Evolutionary conservation across 345 rosid genomes (phyloP).

Genomic region (Populus simonii): DNA sequence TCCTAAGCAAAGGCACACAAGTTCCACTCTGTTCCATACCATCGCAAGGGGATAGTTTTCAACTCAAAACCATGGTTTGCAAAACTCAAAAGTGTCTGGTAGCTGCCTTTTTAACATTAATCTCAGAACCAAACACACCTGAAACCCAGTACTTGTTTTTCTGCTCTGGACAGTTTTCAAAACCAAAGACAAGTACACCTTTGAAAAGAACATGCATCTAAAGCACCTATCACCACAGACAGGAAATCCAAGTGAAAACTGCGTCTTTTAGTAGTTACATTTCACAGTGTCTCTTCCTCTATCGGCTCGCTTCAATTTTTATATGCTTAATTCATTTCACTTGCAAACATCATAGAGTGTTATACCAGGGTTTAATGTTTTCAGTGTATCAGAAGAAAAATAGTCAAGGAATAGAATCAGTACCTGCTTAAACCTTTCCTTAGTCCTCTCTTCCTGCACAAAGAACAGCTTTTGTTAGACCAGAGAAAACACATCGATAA

Average conservation of each 20-base stretch:
- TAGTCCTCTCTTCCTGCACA: slow-evolving; percentile 63
- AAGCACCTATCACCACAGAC: neutral
- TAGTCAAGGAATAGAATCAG: neutral
- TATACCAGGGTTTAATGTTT: neutral
- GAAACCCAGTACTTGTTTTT: neutral
- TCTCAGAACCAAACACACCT: neutral
- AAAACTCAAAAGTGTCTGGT: neutral
- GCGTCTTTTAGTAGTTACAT: neutral
- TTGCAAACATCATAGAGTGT: neutral
- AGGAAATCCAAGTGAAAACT: neutral
- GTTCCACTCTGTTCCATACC: neutral
- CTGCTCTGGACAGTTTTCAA: neutral
- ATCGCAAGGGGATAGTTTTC: neutral
- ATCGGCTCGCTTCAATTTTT: neutral
- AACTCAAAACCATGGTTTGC: neutral
- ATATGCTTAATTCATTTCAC: neutral
- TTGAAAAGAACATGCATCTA: neutral
- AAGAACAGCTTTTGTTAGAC: slow-evolving; percentile 7
- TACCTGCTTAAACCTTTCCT: slow-evolving; percentile 71
- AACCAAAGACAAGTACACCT: neutral
- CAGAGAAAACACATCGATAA: neutral
- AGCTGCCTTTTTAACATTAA: neutral
- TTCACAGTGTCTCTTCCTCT: neutral
- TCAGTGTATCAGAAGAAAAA: neutral
- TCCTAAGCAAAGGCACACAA: neutral